Conservation (phyloP, 345 rosid species). For the Barbarea vulgaris region DNA sequence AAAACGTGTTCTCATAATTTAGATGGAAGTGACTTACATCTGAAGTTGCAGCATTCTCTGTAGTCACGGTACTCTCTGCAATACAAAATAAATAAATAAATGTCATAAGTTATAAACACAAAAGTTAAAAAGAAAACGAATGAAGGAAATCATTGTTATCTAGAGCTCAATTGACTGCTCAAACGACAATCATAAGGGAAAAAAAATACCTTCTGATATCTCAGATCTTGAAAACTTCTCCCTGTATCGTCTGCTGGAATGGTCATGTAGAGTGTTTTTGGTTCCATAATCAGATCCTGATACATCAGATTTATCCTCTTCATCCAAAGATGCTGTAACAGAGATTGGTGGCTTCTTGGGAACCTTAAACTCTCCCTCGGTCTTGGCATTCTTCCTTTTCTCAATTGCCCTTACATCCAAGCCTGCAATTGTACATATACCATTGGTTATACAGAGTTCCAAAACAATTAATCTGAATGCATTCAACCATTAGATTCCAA, state of each 20-base stretch:
- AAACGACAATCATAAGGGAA: conserved; percentile 7
- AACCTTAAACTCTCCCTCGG: conserved; percentile 59
- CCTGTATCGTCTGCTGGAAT: conserved; percentile 57
- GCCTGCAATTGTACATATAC: conserved; percentile 25
- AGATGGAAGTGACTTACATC: conserved; percentile 46
- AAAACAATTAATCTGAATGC: background rate
- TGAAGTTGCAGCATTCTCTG: conserved; percentile 39
- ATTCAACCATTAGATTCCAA: background rate
- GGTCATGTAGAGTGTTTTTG: conserved; percentile 34
- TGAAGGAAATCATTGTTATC: background rate
- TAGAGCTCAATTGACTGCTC: background rate
- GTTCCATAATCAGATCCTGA: conserved; percentile 43
- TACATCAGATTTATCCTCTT: conserved; percentile 51
- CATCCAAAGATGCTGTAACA: conserved; percentile 57
- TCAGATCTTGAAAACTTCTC: conserved; percentile 43
- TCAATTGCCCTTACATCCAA: conserved; percentile 53
- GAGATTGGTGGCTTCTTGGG: conserved; percentile 51
- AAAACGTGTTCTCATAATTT: background rate
- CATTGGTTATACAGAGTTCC: too few relatives aligned
- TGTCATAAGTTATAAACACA: background rate
- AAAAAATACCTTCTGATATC: conserved; percentile 43
- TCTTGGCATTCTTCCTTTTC: conserved; percentile 46
- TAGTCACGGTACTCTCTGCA: conserved; percentile 49
- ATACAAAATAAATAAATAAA: conserved; percentile 1
- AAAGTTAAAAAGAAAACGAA: background rate